A percentile compares a stretch with the other conserved stretches of the same genome.
phyloP scores from a whole-genome alignment of 2,329 filamentous ascomycete species.

The Aspergillus tanneri region DNA sequence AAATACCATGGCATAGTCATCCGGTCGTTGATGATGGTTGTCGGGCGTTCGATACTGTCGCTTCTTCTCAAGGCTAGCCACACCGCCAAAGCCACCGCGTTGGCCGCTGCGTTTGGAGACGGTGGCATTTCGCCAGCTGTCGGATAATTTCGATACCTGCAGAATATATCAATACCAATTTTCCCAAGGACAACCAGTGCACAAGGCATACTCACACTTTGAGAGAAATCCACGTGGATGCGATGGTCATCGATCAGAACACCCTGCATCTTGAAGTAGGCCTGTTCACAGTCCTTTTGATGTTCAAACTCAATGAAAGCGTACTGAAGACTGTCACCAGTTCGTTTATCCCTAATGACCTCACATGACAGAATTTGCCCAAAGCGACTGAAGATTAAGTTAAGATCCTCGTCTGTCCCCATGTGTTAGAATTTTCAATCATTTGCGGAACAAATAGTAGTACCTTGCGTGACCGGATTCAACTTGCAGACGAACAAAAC shows the following conservation, averaged over 20 bases:
- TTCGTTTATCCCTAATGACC: slow-evolving; percentile 90
- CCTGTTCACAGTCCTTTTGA: slow-evolving; percentile 87
- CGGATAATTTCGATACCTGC: slow-evolving; percentile 71
- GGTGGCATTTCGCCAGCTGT: slow-evolving; percentile 82
- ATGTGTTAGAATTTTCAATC: slow-evolving; percentile 4
- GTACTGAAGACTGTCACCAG: slow-evolving; percentile 93
- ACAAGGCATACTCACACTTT: slow-evolving; percentile 65
- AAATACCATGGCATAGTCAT: slow-evolving; percentile 76
- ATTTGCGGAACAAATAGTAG: slow-evolving; percentile 3
- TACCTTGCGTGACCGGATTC: slow-evolving; percentile 84
- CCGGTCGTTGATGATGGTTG: slow-evolving; percentile 46
- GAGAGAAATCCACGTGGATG: slow-evolving; percentile 98
- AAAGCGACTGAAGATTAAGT: slow-evolving; percentile 95
- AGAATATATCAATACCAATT: slow-evolving; percentile 20
- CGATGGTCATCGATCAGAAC: slow-evolving; percentile 95
- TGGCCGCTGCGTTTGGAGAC: slow-evolving; percentile 71
- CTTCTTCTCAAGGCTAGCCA: slow-evolving; percentile 82
- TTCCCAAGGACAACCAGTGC: slow-evolving; percentile 2
- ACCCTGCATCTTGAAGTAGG: slow-evolving; percentile 98
- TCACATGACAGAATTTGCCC: slow-evolving; percentile 94
- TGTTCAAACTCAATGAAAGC: slow-evolving; percentile 97
- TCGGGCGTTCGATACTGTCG: slow-evolving; percentile 79
- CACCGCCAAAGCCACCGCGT: slow-evolving; percentile 84
- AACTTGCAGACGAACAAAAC: slow-evolving; percentile 98
- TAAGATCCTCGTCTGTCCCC: slow-evolving; percentile 75